Evolutionary conservation across 2,329 filamentous ascomycete genomes (phyloP).

Genomic region (Fulvia fulva): DNA sequence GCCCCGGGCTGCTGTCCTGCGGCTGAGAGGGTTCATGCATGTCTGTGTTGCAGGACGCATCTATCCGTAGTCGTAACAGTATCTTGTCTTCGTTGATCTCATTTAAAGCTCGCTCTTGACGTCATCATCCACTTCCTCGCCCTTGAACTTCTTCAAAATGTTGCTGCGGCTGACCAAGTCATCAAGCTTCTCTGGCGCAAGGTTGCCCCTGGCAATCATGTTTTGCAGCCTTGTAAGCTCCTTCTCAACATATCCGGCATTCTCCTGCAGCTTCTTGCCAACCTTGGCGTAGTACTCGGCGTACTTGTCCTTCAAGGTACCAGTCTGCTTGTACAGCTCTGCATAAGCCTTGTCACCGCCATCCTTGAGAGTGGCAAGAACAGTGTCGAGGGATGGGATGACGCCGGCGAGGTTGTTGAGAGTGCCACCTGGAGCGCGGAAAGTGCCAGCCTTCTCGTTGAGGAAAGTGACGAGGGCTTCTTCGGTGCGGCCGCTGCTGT

Average conservation of each 20-base stretch:
- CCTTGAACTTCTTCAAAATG: conserved; percentile 73
- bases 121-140: conserved; percentile 32
- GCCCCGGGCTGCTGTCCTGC: no score
- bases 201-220: conserved; percentile 78
- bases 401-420: conserved; percentile 78
- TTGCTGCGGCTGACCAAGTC: conserved; percentile 84
- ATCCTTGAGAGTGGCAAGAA: conserved; percentile 65
- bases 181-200: conserved; percentile 81
- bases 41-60: background rate
- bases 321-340: conserved; percentile 69
- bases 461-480: conserved; percentile 72
- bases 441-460: conserved; percentile 84
- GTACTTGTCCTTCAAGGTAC: conserved; percentile 70
- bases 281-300: conserved; percentile 88
- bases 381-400: conserved; percentile 69
- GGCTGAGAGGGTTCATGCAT: no score
- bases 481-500: conserved; percentile 73
- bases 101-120: conserved; percentile 33
- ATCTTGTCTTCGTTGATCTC: background rate
- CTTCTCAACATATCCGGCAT: conserved; percentile 75
- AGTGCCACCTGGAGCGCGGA: conserved; percentile 75
- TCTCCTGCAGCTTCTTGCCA: conserved; percentile 76
- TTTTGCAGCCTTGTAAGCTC: conserved; percentile 76
- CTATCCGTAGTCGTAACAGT: background rate
- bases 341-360: conserved; percentile 63